Evolutionary conservation across 108 stramenopile species (phyloP).

Genomic region (Cyclotella distinguenda): DNA sequence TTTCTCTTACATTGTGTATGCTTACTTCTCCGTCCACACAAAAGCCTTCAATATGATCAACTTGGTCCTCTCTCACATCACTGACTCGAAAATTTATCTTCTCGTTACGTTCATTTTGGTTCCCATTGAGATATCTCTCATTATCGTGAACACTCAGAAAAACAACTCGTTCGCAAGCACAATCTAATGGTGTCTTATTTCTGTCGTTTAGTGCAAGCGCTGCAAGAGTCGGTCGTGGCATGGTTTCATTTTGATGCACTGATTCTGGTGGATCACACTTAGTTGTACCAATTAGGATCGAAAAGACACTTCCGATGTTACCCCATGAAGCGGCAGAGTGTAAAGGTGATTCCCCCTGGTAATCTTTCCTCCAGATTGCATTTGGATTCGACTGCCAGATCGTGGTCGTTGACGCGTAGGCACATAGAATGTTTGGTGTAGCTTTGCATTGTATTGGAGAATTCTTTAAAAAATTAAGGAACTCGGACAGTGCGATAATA

Average conservation of each 20-base stretch:
- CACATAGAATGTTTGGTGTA: conserved; percentile 23
- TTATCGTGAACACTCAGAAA: conserved; percentile 12
- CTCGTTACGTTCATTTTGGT: not conserved
- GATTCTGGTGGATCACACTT: not conserved
- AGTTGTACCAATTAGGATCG: conserved; percentile 11
- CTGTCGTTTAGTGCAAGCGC: conserved; percentile 19
- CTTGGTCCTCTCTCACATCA: conserved; percentile 27
- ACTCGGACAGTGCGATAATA: not conserved
- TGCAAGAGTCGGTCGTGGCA: conserved; percentile 1
- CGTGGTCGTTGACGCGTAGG: conserved; percentile 20
- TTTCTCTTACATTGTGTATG: conserved; percentile 10
- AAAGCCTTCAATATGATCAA: too few relatives aligned
- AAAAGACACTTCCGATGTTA: conserved; percentile 22
- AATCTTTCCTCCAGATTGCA: conserved; percentile 38
- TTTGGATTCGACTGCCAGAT: conserved; percentile 19
- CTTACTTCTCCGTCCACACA: not conserved
- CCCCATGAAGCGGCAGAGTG: conserved; percentile 41
- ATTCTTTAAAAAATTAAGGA: not conserved
- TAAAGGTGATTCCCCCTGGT: conserved; percentile 35
- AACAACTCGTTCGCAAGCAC: conserved; percentile 32
- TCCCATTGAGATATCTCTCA: not conserved
- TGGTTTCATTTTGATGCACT: not conserved
- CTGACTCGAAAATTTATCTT: conserved; percentile 7
- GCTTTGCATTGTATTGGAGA: not conserved
- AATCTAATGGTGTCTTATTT: conserved; percentile 25